Evolutionary conservation across 257 asterid genomes (phyloP).

Genomic region (Mentha longifolia): DNA sequence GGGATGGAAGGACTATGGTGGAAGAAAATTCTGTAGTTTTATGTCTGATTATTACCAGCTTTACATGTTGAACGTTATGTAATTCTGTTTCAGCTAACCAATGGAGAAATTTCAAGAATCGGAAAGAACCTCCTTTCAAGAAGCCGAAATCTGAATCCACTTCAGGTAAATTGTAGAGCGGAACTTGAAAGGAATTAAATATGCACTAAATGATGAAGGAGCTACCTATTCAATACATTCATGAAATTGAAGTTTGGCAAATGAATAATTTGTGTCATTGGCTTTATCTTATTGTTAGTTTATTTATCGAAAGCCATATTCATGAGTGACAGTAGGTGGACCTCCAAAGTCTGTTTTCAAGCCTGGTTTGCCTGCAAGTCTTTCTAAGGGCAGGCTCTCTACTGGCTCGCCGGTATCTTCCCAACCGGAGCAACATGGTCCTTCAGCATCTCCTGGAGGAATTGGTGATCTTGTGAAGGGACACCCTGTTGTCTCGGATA

Average conservation of each 20-base stretch:
- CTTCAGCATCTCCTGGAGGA: slow-evolving; percentile 60
- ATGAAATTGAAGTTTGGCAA: slow-evolving; percentile 3
- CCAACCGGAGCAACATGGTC: slow-evolving; percentile 64
- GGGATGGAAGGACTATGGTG: slow-evolving; percentile 8
- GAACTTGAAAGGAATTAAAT: slow-evolving; percentile 2
- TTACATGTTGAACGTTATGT: slow-evolving; percentile 25
- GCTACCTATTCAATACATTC: slow-evolving; percentile 23
- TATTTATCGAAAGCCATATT: slow-evolving; percentile 23
- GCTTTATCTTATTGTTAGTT: slow-evolving; percentile 7
- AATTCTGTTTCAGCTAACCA: slow-evolving; percentile 66
- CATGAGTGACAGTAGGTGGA: slow-evolving; percentile 52
- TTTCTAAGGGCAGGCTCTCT: slow-evolving; percentile 64
- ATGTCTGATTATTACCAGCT: slow-evolving; percentile 4
- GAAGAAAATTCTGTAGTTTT: slow-evolving; percentile 28
- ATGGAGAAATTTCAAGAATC: slow-evolving; percentile 62
- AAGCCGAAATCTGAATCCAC: slow-evolving; percentile 71
- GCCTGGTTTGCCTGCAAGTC: slow-evolving; percentile 56
- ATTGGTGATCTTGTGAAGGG: slow-evolving; percentile 59
- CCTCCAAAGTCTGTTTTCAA: slow-evolving; percentile 65
- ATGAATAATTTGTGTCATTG: slow-evolving; percentile 6
- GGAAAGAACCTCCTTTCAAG: slow-evolving; percentile 81
- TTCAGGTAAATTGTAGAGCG: slow-evolving; percentile 60
- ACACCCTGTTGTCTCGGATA: slow-evolving; percentile 46
- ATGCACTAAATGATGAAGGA: slow-evolving; percentile 11
- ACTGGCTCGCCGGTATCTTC: slow-evolving; percentile 69